A percentile compares a stretch with the other conserved stretches of the same genome.
Conservation (phyloP, 148 eudicot species). For the Rhododendron ferrugineum region DNA sequence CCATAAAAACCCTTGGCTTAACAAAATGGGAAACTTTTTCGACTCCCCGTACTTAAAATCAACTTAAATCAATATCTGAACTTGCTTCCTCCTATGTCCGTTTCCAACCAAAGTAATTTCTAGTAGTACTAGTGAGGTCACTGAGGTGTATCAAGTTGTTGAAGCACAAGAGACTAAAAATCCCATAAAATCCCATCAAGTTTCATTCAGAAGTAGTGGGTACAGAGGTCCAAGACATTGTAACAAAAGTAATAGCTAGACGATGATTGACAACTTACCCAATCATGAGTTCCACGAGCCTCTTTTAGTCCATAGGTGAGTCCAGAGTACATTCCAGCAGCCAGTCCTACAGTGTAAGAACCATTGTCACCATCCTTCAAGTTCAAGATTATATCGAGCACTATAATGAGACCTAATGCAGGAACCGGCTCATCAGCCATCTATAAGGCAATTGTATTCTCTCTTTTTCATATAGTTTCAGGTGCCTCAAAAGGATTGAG, state of each 20-base stretch:
- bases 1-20: background rate
- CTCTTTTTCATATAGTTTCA: background rate
- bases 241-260: background rate
- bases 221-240: background rate
- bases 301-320: conserved; percentile 92
- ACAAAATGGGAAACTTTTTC: background rate
- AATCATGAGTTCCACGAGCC: conserved; percentile 92
- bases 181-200: background rate
- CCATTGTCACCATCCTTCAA: background rate
- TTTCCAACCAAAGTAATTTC: background rate
- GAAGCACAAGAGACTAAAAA: background rate
- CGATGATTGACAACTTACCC: conserved; percentile 39
- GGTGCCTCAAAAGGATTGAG: background rate
- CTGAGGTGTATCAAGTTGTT: background rate
- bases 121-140: background rate
- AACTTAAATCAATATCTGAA: background rate
- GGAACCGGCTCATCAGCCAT: background rate
- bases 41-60: background rate
- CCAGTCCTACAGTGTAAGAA: conserved; percentile 47
- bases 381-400: background rate
- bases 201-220: background rate
- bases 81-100: background rate
- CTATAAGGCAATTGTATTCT: background rate
- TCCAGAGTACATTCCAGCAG: conserved; percentile 90
- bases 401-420: background rate